Evolutionary conservation across 2,329 filamentous ascomycete genomes (phyloP).

Genomic region (Pseudocercospora vitis): DNA sequence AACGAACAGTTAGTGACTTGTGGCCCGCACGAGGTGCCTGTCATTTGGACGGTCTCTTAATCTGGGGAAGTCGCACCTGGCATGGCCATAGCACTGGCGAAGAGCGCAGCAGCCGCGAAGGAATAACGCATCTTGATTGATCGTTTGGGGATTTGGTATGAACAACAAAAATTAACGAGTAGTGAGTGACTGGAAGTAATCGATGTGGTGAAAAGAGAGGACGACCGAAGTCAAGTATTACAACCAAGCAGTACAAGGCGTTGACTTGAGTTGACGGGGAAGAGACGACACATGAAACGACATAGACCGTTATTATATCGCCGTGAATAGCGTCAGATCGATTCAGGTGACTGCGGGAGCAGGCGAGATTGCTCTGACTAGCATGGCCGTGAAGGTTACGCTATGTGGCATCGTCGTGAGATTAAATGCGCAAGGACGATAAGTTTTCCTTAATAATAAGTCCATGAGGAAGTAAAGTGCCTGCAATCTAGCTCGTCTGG

Average conservation of each 20-base stretch:
- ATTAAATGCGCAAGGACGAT: slow-evolving; percentile 20
- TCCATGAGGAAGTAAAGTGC: neutral
- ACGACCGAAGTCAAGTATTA: slow-evolving; percentile 29
- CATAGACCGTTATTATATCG: slow-evolving; percentile 18
- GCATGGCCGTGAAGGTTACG: slow-evolving; percentile 17
- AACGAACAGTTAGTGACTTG: neutral
- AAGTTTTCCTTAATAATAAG: neutral
- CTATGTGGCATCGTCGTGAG: slow-evolving; percentile 22
- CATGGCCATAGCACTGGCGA: slow-evolving; percentile 23
- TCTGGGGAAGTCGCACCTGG: slow-evolving; percentile 9
- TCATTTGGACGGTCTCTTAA: neutral
- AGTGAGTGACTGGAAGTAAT: slow-evolving; percentile 23
- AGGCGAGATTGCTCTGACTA: slow-evolving; percentile 26
- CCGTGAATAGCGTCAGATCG: slow-evolving; percentile 11
- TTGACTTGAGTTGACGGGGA: slow-evolving; percentile 17
- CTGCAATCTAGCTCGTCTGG: neutral
- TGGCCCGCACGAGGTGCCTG: too few relatives aligned
- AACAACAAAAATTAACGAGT: slow-evolving; percentile 14
- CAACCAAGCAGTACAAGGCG: slow-evolving; percentile 14
- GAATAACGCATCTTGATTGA: slow-evolving; percentile 26
- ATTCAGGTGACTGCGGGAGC: slow-evolving; percentile 20
- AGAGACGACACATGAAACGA: slow-evolving; percentile 17
- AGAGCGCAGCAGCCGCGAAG: slow-evolving; percentile 27
- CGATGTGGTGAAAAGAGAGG: slow-evolving; percentile 24
- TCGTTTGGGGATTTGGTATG: slow-evolving; percentile 8